Conservation (phyloP, 1,284 basidiomycete genomes). For the Austroboletus rostrupii region DNA sequence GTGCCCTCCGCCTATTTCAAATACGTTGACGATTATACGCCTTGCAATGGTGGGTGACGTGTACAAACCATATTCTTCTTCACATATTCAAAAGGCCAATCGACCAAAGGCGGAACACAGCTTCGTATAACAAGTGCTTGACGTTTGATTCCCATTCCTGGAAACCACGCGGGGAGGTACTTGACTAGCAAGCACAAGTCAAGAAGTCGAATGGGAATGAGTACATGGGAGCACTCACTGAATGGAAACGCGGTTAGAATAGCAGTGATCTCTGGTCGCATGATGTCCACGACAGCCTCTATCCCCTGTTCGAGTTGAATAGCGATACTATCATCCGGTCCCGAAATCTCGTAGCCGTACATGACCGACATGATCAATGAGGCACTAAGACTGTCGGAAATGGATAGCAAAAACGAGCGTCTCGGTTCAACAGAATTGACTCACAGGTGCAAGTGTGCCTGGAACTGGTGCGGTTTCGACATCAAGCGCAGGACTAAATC, state of each 20-base stretch:
- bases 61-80: slow-evolving; percentile 20
- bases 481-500: slow-evolving; percentile 15
- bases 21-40: neutral
- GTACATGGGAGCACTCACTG: slow-evolving; percentile 10
- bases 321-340: slow-evolving; percentile 18
- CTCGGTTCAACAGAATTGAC: no score
- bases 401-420: no score
- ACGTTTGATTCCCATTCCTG: slow-evolving; percentile 19
- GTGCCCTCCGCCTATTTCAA: slow-evolving; percentile 20
- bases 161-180: slow-evolving; percentile 27
- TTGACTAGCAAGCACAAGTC: slow-evolving; percentile 9
- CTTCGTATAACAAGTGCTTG: slow-evolving; percentile 8
- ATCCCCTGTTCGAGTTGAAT: slow-evolving; percentile 9
- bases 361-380: slow-evolving; percentile 24
- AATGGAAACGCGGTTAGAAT: slow-evolving; percentile 17
- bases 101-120: slow-evolving; percentile 11
- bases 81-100: slow-evolving; percentile 22
- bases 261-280: slow-evolving; percentile 20
- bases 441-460: no score
- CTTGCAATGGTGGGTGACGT: neutral
- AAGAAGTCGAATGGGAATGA: neutral
- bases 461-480: slow-evolving; percentile 2
- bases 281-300: slow-evolving; percentile 7
- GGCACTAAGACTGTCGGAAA: slow-evolving; percentile 14
- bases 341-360: slow-evolving; percentile 18